Conservation (phyloP, 495 filamentous ascomycete genomes). For the Lindgomyces ingoldianus region DNA sequence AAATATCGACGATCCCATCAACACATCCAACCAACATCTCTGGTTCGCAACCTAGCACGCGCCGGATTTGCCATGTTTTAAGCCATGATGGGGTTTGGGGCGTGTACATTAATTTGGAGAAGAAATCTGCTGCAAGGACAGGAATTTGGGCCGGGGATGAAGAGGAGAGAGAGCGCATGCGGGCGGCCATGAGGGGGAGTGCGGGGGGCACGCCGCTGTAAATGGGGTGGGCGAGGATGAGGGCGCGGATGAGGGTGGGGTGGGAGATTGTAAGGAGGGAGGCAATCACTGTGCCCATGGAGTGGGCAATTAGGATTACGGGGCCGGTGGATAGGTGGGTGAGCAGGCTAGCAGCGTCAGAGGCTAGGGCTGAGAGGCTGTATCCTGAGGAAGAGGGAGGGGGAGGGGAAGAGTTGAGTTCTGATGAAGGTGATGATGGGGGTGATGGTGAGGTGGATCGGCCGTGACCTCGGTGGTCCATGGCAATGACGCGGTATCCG, state of each 20-base stretch:
- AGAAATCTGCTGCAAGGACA: constrained; percentile 1
- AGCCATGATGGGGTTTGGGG: constrained; percentile 19
- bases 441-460: constrained; percentile 17
- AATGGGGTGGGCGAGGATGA: constrained; percentile 28
- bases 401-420: no score
- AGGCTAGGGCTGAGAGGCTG: not conserved
- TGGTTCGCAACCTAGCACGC: constrained; percentile 9
- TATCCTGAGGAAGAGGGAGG: constrained; percentile 3
- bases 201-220: constrained; percentile 8
- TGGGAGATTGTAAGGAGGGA: constrained; percentile 20
- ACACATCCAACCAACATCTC: constrained; percentile 9
- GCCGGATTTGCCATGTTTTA: constrained; percentile 22
- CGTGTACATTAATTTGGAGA: constrained; percentile 4
- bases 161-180: no score
- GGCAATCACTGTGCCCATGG: constrained; percentile 26
- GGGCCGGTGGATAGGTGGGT: constrained; percentile 8
- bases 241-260: constrained; percentile 13
- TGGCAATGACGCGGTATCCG: constrained; percentile 21
- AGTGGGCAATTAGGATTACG: constrained; percentile 27
- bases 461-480: constrained; percentile 29
- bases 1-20: constrained; percentile 6
- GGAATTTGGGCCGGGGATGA: not conserved
- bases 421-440: no score
- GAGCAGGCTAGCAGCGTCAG: constrained; percentile 14
- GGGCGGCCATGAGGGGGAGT: not conserved